phyloP scores from a whole-genome alignment of 345 rosid genomes.

The Populus simonii region DNA sequence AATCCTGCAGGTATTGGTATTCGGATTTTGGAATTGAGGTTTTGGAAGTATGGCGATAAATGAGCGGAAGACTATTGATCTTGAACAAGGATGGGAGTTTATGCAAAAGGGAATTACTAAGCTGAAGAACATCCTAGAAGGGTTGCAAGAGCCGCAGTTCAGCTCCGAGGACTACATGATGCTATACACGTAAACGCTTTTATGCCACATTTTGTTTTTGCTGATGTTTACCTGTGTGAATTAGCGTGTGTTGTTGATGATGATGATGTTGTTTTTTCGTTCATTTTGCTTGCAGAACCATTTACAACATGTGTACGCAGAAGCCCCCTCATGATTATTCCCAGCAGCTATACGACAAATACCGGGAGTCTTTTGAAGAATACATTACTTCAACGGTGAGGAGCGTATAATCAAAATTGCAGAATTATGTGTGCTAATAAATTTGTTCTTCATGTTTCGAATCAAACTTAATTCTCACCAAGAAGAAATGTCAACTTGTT shows the following conservation, averaged over 20 bases:
- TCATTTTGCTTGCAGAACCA: conserved; percentile 16
- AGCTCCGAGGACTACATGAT: conserved; percentile 40
- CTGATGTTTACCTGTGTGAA: background rate
- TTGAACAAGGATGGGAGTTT: conserved; percentile 87
- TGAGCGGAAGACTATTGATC: conserved; percentile 72
- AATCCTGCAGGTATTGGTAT: background rate
- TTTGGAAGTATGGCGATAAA: conserved; percentile 38
- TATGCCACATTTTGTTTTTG: background rate
- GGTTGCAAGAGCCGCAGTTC: conserved; percentile 33
- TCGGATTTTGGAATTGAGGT: conserved; percentile 3
- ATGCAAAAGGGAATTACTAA: conserved; percentile 82
- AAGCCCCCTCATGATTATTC: conserved; percentile 39
- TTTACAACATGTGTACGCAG: conserved; percentile 43
- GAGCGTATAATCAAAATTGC: background rate
- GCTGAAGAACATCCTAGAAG: conserved; percentile 72
- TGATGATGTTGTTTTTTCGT: background rate
- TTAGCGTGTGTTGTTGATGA: background rate
- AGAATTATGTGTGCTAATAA: background rate
- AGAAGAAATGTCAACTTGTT: background rate
- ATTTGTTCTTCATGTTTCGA: background rate
- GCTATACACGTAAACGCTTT: conserved; percentile 32
- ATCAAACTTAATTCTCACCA: background rate
- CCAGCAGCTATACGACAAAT: conserved; percentile 33
- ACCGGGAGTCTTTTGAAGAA: conserved; percentile 24
- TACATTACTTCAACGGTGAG: conserved; percentile 29